These are phyloP conservation scores for Diospyros lotus DNA, from an alignment of 148 eudicot species.

Conservation along the genomic window DNA sequence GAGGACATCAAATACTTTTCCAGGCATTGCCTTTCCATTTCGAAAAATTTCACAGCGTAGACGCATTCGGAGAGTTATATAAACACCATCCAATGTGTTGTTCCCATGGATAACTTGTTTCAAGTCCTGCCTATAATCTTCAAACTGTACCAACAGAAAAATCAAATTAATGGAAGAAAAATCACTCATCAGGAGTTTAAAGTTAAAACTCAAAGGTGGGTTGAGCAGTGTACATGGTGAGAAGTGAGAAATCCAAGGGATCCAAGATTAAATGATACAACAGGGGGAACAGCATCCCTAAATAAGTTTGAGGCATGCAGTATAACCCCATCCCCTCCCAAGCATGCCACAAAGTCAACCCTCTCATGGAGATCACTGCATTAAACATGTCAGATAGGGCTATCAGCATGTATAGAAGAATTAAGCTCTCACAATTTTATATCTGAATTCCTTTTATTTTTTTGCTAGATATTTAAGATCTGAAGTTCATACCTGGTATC, in stretches of 20 bases:
- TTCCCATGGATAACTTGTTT: conserved; percentile 85
- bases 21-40: conserved; percentile 83
- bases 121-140: conserved; percentile 69
- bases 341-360: conserved; percentile 91
- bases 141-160: conserved; percentile 56
- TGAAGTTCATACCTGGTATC: conserved; percentile 62
- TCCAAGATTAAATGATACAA: conserved; percentile 96
- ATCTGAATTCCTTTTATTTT: not conserved
- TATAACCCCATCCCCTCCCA: conserved; percentile 99
- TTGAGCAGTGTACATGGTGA: conserved; percentile 52
- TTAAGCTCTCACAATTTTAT: not conserved
- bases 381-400: not conserved
- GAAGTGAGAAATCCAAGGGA: conserved; percentile 98
- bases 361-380: conserved; percentile 94
- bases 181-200: not conserved
- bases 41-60: conserved; percentile 89
- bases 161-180: not conserved
- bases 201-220: conserved; percentile 7
- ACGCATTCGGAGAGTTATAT: conserved; percentile 96
- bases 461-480: too few relatives aligned
- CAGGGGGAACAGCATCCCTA: conserved; percentile 93
- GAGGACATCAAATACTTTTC: conserved; percentile 92
- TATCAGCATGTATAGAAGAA: not conserved
- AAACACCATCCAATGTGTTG: conserved; percentile 89
- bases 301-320: conserved; percentile 94